These are phyloP conservation scores for Silene coronaria DNA, from an alignment of 179 eudicot species.

Conservation along the genomic window DNA sequence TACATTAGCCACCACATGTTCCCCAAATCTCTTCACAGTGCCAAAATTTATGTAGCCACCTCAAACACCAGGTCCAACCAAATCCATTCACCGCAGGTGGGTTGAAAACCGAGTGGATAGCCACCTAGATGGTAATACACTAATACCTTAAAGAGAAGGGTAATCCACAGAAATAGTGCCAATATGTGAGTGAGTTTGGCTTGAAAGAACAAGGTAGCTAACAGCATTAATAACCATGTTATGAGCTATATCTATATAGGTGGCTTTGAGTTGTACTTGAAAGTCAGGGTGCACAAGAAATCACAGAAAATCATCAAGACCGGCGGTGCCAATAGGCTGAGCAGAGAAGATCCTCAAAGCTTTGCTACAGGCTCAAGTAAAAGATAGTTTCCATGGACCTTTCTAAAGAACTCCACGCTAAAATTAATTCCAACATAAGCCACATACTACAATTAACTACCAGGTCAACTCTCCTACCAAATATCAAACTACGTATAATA, in stretches of 20 bases:
- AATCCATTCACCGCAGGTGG: background rate
- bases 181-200: constrained; percentile 8
- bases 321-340: constrained; percentile 3
- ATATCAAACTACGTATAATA: background rate
- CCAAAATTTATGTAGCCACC: background rate
- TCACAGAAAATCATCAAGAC: background rate
- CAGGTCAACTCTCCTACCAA: background rate
- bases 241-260: background rate
- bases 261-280: background rate
- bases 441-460: background rate
- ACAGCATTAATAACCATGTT: background rate
- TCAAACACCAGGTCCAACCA: background rate
- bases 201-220: background rate
- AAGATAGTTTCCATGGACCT: background rate
- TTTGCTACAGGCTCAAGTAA: constrained; percentile 1
- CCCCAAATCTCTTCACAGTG: background rate
- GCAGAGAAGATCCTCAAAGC: constrained; percentile 9
- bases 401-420: constrained; percentile 4
- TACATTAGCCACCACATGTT: background rate
- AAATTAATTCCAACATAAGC: background rate
- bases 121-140: background rate
- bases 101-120: background rate
- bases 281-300: background rate
- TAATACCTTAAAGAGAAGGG: background rate
- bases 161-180: background rate